Base-by-base conservation (phyloP, 495 filamentous ascomycete genomes). In the Penicillium verhagenii region DNA sequence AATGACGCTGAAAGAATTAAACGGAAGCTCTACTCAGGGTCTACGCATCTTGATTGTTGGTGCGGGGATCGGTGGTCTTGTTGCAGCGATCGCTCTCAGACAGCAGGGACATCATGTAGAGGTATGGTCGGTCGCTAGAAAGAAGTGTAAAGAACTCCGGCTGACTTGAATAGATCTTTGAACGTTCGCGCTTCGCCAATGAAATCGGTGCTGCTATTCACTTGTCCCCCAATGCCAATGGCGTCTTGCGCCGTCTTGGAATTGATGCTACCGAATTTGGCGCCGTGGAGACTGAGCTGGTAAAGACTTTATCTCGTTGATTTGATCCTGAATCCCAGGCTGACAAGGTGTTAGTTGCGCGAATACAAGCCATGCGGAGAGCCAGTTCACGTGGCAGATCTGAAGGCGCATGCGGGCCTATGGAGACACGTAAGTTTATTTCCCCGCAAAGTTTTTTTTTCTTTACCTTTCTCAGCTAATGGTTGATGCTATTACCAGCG, bases 121-220 rank as follows among this genome's bases (percentile, higher is more conserved):
- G 40, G 74, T 82, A 26, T 26, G 52, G 26, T 46, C 38, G n/a
- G 5, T 26, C 10, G 14, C 24, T 42, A 21, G 19, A 11, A 2
- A 7, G n/a, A 16, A 23, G 18, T 19, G 21, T 42, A 6, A 6
- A 10, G 10, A 23, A 24, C n/a, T 25, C 6, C 24, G 40, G 23
- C 21, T 26, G 14, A 45, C 21, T 45, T 45, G 11, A 8, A 6
- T 54, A 84, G 79, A 61, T 86, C 3, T 77, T 79, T 45, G 83
- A 86, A 59, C 68, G 76, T 7, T 82, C 79, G 1, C 65, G 65
- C 7, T 77, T 81, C 39, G 72, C 72, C n/a, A 76, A 78, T 47
- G 81, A 84, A 55, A 54, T 72, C n/a, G 81, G 82, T 0, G 82
- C 80, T 39, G 81, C 81, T 0, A 72, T 83, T 33, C 78, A 82